Conservation (phyloP, 352 stramenopile genomes). For the Globisporangium canariense region DNA sequence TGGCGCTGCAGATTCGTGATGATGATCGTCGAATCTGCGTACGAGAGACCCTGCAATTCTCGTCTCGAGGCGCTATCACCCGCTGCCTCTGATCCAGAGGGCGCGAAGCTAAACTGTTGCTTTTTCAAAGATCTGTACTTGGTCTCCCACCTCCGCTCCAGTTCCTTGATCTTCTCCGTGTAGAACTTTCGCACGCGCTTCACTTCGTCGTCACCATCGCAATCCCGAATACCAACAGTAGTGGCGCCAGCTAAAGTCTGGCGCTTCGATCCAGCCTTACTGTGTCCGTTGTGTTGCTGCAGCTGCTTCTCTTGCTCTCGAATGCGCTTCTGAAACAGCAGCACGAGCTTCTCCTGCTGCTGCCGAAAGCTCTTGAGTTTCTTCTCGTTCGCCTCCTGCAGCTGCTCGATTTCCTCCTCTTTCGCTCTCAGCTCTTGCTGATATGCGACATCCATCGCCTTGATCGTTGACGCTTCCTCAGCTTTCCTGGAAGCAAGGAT, state of each 20-base stretch:
- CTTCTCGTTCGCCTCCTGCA: slow-evolving; percentile 46
- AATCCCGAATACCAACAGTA: slow-evolving; percentile 13
- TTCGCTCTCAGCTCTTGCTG: slow-evolving; percentile 38
- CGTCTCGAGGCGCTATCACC: background rate
- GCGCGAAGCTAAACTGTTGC: slow-evolving; percentile 25
- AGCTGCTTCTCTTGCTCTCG: slow-evolving; percentile 47
- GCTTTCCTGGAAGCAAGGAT: slow-evolving; percentile 67
- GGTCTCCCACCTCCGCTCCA: slow-evolving; percentile 70
- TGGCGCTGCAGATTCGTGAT: slow-evolving; percentile 38
- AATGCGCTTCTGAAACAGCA: slow-evolving; percentile 67
- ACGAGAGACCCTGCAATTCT: slow-evolving; percentile 23
- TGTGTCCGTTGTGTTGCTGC: background rate
- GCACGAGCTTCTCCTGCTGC: slow-evolving; percentile 72
- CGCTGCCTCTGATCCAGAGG: background rate
- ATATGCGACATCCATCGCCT: slow-evolving; percentile 32
- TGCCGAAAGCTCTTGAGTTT: slow-evolving; percentile 71
- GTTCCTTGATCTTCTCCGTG: slow-evolving; percentile 67
- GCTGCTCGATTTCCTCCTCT: slow-evolving; percentile 43
- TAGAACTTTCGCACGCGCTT: slow-evolving; percentile 69
- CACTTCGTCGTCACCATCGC: slow-evolving; percentile 30
- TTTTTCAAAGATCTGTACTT: slow-evolving; percentile 63
- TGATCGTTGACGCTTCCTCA: slow-evolving; percentile 57
- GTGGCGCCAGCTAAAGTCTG: background rate
- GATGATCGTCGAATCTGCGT: slow-evolving; percentile 31
- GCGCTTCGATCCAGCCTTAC: slow-evolving; percentile 9